Evolutionary conservation across 2,329 filamentous ascomycete species (phyloP).

Genomic region (Thelonectria blattea): DNA sequence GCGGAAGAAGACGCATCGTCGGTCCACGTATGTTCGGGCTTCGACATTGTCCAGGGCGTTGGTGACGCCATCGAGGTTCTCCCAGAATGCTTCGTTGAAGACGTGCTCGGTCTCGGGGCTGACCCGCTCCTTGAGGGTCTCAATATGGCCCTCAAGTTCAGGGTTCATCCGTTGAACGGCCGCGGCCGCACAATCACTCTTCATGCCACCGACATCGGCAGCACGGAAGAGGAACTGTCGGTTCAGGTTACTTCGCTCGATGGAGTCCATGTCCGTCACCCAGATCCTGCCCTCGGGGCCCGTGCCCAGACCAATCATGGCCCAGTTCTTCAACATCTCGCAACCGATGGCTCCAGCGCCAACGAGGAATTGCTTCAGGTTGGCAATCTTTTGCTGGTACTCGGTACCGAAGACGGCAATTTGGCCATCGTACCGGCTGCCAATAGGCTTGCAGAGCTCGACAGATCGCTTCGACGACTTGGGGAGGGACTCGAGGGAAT

Average conservation of each 20-base stretch:
- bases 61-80: constrained; percentile 84
- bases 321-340: constrained; percentile 99
- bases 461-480: constrained; percentile 76
- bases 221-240: constrained; percentile 94
- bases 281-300: constrained; percentile 88
- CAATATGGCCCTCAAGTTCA: constrained; percentile 85
- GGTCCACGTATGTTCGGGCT: constrained; percentile 93
- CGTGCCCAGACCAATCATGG: constrained; percentile 93
- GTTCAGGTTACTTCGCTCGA: constrained; percentile 98
- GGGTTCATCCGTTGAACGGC: constrained; percentile 97
- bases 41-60: constrained; percentile 98
- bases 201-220: constrained; percentile 92
- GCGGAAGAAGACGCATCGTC: constrained; percentile 96
- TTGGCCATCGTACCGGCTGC: constrained; percentile 92
- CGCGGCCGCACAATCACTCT: constrained; percentile 90
- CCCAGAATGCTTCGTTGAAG: constrained; percentile 95
- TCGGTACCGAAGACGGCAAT: constrained; percentile 95
- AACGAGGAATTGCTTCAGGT: constrained; percentile 91
- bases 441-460: constrained; percentile 84
- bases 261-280: constrained; percentile 97
- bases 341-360: constrained; percentile 97
- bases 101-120: constrained; percentile 90
- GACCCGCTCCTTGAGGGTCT: constrained; percentile 85
- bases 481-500: constrained; percentile 94
- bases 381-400: constrained; percentile 91